Evolutionary conservation across 371 early-diverging fungal species (phyloP).

Genomic region (Actinomortierella wolfii): DNA sequence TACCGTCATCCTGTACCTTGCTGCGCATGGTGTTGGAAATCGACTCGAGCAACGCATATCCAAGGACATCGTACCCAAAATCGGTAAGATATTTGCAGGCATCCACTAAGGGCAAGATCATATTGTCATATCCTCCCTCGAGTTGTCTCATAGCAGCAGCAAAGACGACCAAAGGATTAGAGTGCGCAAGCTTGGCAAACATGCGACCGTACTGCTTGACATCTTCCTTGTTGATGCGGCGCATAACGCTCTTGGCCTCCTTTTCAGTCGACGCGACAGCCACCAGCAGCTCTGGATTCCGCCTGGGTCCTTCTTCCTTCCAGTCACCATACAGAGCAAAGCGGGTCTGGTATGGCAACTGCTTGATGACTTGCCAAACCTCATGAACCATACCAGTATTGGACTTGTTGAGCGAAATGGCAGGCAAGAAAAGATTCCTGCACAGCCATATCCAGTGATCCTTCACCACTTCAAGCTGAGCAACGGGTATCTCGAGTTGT

Average conservation of each 20-base stretch:
- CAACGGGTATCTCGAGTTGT: too few relatives aligned
- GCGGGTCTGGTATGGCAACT: conserved; percentile 67
- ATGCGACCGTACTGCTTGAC: conserved; percentile 81
- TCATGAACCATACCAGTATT: conserved; percentile 78
- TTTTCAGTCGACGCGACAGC: conserved; percentile 60
- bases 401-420: conserved; percentile 66
- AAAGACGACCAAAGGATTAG: conserved; percentile 84
- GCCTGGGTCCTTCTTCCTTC: conserved; percentile 56
- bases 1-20: conserved; percentile 64
- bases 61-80: conserved; percentile 85
- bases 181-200: conserved; percentile 81
- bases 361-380: conserved; percentile 76
- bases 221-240: conserved; percentile 80
- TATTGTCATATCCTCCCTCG: conserved; percentile 80
- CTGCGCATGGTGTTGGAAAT: conserved; percentile 60
- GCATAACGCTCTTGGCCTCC: conserved; percentile 69
- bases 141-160: conserved; percentile 77
- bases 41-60: conserved; percentile 69
- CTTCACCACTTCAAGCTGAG: neutral
- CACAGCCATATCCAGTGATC: conserved; percentile 63
- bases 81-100: conserved; percentile 83
- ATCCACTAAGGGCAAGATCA: conserved; percentile 85
- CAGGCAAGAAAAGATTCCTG: conserved; percentile 74
- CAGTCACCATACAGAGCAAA: conserved; percentile 84
- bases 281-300: conserved; percentile 51